Base-by-base conservation (phyloP, 1,284 basidiomycete genomes). In the Malassezia sp. region DNA sequence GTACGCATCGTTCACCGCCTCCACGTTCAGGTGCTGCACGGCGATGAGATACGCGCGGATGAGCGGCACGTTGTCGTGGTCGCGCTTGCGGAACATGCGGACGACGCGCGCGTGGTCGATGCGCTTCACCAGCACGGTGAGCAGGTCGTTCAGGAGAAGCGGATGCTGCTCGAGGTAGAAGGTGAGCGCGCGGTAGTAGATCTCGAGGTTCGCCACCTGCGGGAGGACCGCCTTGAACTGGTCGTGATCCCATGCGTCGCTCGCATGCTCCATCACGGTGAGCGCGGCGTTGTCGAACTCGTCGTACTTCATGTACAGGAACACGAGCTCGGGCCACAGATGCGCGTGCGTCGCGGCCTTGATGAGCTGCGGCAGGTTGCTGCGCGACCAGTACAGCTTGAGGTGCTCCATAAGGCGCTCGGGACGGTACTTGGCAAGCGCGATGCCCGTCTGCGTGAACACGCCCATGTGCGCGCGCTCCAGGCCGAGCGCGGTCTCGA, bases 391-490 rank as follows among this genome's bases (percentile, higher is more conserved):
- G 74, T 95, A 97, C 37, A 96, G 79, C 73, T 91, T 96, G 56
- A 99, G 78, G 74, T 97, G 90, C 70, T 97, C 93, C 91, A 97
- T 95, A 52, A 99, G 83, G 82, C 88, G 89, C 63, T 85, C 84
- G 1, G 93, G 91, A 65, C 81, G 79, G 75, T 97, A 97, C 75
- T 95, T 96, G 77, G 89, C 89, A 67, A 96, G 84, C 34, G 96
- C 74, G 49, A 88, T 83, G n/a, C 88, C 80, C 34, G 96, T 78
- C 71, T 96, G 91, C 12, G 93, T 90, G 73, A 90, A 91, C 62
- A 71, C 61, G 66, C 80, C 72, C 76, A 85, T 84, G 67, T 96
- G 90, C 18, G 91, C 91, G 42, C 91, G 81, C 74, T 97, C 91
- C 57, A 96, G 51, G 49, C 72, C 95, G 49, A 97, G 75, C 62